Base-by-base conservation (phyloP, 345 rosid genomes). In the Moricandia arvensis region DNA sequence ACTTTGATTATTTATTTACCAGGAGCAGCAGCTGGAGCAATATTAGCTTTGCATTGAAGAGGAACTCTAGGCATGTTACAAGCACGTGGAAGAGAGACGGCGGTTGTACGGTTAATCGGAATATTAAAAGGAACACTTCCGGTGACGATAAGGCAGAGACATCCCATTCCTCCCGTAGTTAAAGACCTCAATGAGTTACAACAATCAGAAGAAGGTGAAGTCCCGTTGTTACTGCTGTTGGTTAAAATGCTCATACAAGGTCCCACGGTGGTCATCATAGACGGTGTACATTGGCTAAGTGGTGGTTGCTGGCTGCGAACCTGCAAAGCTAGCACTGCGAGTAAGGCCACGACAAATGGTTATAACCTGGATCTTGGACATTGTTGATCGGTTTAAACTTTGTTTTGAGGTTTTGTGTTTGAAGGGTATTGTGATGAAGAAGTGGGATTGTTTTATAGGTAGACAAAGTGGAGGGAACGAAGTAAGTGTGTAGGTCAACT, bases 41-140 rank as follows among this genome's bases (percentile, higher is more conserved):
- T 83, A 43, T 86, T 27, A 45, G 88, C 86, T 84, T 87, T 76
- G 89, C 98, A 92, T 53, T 90, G 92, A 75, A 94, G 69, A 11
- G 97, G 92, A 57, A 92, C 91, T 6, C 87, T 80, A 15, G 93
- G 83, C 95, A 88, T 88, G 85, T 90, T 91, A 72, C 97, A 92
- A 33, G 95, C 89, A 0, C 87, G 89, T 7, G 98, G 97, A 41
- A 94, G 97, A 53, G 91, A 83, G 68, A 94, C 76, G 30, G 96
- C 97, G 15, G 91, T 87, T 68, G 87, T 84, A 59, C 92, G 86
- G 78, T 89, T 92, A 82, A 92, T 79, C 2, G 99, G 97, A 15
- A 90, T 8, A 27, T 72, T 85, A 67, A 94, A 86, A 1, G 98
- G 97, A 63, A 92, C 83, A 72, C 68, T 78, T 58, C 87, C 97